A percentile compares a stretch with the other conserved stretches of the same genome.
Evolutionary conservation across 192 early-diverging fungal species (phyloP).

Genomic region (Entrophospora sp.): DNA sequence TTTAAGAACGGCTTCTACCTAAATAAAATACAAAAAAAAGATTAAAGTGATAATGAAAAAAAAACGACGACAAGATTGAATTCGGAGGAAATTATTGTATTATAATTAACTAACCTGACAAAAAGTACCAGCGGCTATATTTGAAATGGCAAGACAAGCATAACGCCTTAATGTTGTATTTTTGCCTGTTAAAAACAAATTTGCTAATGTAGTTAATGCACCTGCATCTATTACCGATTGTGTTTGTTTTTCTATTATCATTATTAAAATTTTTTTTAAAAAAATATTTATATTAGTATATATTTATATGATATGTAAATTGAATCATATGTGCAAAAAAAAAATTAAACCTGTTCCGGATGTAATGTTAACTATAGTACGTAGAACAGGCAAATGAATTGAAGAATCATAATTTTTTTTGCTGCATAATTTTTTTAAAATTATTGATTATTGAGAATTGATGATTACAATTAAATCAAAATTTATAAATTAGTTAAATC

Average conservation of each 20-base stretch:
- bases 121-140: slow-evolving; percentile 6
- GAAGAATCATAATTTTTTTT: not conserved
- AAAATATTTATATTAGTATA: too few species aligned
- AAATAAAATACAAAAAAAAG: too few species aligned
- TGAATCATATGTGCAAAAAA: not conserved
- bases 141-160: slow-evolving; percentile 5
- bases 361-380: slow-evolving; percentile 4
- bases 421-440: too few species aligned
- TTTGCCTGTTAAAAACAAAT: slow-evolving; percentile 1
- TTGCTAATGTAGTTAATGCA: not conserved
- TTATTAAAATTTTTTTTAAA: too few species aligned
- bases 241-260: slow-evolving; percentile 9
- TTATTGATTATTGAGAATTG: too few species aligned
- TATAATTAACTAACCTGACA: not conserved
- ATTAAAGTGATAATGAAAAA: too few species aligned
- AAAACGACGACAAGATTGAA: not conserved
- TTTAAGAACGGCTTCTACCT: not conserved
- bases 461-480: too few species aligned
- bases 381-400: not conserved
- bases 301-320: not conserved
- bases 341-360: not conserved
- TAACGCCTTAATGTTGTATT: not conserved
- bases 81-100: too few species aligned
- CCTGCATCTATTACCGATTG: slow-evolving; percentile 8
- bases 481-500: too few species aligned